Conservation (phyloP, 1,139 yeast species). For the Hansenula lynferdii region DNA sequence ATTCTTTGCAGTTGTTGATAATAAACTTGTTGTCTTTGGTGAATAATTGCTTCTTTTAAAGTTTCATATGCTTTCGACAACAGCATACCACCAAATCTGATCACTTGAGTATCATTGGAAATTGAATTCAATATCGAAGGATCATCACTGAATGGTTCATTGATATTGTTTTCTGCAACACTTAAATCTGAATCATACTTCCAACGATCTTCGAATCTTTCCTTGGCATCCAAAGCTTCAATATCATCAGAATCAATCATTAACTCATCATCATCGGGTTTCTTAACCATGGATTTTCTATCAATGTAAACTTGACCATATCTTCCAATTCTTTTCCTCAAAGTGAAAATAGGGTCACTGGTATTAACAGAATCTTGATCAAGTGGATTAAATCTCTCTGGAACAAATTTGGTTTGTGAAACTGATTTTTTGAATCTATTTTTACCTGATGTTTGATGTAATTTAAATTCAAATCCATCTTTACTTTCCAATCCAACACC, state of each 20-base stretch:
- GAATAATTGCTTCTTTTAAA: conserved; percentile 39
- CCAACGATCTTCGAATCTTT: conserved; percentile 67
- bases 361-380: conserved; percentile 23
- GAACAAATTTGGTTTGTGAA: conserved; percentile 17
- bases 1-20: conserved; percentile 38
- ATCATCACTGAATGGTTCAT: conserved; percentile 52
- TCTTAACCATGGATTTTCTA: conserved; percentile 47
- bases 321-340: conserved; percentile 76
- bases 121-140: conserved; percentile 75
- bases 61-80: conserved; percentile 81
- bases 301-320: conserved; percentile 70
- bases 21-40: conserved; percentile 49
- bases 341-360: conserved; percentile 52
- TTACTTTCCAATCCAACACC: conserved; percentile 13
- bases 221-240: conserved; percentile 37
- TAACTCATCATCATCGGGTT: conserved; percentile 27
- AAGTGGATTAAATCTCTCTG: conserved; percentile 40
- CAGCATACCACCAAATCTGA: conserved; percentile 88
- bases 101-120: conserved; percentile 81
- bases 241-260: conserved; percentile 21
- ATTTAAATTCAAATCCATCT: conserved; percentile 23
- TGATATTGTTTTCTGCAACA: conserved; percentile 35
- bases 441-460: conserved; percentile 20
- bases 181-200: conserved; percentile 60
- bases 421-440: conserved; percentile 21